Percentiles rank a stretch among this genome's conserved stretches.
Conservation (phyloP, 2,329 filamentous ascomycete genomes). For the Phaeosphaeria sp. region DNA sequence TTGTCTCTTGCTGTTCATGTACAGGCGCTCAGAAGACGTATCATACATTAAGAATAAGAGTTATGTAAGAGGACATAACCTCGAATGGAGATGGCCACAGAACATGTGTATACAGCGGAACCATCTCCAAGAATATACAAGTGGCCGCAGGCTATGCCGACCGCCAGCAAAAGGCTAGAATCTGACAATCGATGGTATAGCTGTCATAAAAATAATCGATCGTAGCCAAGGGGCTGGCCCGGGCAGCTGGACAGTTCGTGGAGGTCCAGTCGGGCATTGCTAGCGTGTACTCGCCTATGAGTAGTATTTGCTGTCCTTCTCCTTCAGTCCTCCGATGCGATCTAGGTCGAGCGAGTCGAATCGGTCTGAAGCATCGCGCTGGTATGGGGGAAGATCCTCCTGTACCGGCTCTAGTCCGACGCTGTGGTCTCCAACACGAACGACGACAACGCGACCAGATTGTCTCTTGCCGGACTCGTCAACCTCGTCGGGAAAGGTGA, state of each 20-base stretch:
- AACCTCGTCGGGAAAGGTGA: constrained; percentile 96
- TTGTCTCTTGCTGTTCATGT: constrained; percentile 39
- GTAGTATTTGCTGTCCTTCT: constrained; percentile 72
- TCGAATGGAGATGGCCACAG: constrained; percentile 36
- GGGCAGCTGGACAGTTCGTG: constrained; percentile 21
- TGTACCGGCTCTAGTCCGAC: constrained; percentile 86
- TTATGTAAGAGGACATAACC: constrained; percentile 50
- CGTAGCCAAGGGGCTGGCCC: constrained; percentile 47
- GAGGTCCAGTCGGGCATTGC: constrained; percentile 23
- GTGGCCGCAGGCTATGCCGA: constrained; percentile 25
- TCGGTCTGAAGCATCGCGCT: constrained; percentile 76
- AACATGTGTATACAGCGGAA: constrained; percentile 30
- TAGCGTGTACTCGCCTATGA: constrained; percentile 22
- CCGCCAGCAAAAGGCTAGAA: constrained; percentile 20
- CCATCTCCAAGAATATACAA: constrained; percentile 49
- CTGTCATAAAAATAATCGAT: constrained; percentile 44
- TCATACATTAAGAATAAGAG: constrained; percentile 53
- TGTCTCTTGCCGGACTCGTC: constrained; percentile 80
- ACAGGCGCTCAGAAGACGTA: constrained; percentile 41
- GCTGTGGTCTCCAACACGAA: constrained; percentile 85
- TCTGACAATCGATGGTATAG: constrained; percentile 37
- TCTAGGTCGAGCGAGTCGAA: constrained; percentile 97
- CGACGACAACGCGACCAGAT: constrained; percentile 88
- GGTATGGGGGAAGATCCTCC: constrained; percentile 85
- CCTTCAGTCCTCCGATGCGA: constrained; percentile 90